These are phyloP conservation scores for Chrysopogon serrulatus DNA, from an alignment of 176 grass and related monocot genomes.

Conservation along the genomic window DNA sequence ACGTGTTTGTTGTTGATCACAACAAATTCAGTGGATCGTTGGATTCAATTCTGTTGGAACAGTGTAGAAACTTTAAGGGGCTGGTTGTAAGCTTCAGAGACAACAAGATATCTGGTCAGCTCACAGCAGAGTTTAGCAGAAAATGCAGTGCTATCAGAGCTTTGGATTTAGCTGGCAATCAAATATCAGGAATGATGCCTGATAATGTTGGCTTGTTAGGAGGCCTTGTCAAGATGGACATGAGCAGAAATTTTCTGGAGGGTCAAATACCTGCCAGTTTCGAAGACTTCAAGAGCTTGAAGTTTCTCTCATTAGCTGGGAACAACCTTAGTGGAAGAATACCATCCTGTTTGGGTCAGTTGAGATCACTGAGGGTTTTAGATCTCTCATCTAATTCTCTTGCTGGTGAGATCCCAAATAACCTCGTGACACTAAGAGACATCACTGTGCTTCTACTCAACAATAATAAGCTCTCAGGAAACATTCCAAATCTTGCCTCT, in stretches of 20 bases:
- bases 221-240: slow-evolving; percentile 56
- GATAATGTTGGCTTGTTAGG: slow-evolving; percentile 53
- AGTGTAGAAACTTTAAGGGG: slow-evolving; percentile 53
- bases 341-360: slow-evolving; percentile 49
- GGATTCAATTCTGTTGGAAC: slow-evolving; percentile 56
- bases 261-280: slow-evolving; percentile 67
- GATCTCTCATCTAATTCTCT: slow-evolving; percentile 91
- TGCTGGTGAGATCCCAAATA: slow-evolving; percentile 54
- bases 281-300: slow-evolving; percentile 54
- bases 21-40: slow-evolving; percentile 67
- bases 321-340: slow-evolving; percentile 71
- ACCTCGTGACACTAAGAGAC: slow-evolving; percentile 44
- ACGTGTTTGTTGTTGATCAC: slow-evolving; percentile 55
- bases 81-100: slow-evolving; percentile 49
- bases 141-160: slow-evolving; percentile 61
- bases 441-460: slow-evolving; percentile 63
- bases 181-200: slow-evolving; percentile 70
- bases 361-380: slow-evolving; percentile 66
- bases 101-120: slow-evolving; percentile 57
- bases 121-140: slow-evolving; percentile 39
- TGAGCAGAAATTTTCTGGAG: slow-evolving; percentile 65
- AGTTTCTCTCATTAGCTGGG: slow-evolving; percentile 65
- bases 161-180: slow-evolving; percentile 73
- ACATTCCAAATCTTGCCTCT: slow-evolving; percentile 42
- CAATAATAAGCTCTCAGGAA: slow-evolving; percentile 75